Evolutionary conservation across 2,329 filamentous ascomycete species (phyloP).

Genomic region (Chrysoporthe deuterocubensis): DNA sequence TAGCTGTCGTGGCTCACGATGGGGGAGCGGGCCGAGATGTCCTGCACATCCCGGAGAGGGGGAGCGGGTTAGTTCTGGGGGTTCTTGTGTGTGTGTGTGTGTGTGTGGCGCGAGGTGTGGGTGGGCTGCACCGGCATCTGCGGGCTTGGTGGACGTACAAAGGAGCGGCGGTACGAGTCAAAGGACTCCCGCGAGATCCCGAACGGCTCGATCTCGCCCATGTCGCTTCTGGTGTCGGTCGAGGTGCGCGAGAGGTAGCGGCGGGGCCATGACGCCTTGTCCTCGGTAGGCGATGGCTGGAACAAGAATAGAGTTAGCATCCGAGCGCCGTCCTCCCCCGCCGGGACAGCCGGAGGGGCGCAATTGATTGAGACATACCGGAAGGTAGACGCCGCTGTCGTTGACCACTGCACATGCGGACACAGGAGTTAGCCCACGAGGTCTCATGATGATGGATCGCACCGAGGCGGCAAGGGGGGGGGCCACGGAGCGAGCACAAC

Average conservation of each 20-base stretch:
- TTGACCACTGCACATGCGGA: constrained; percentile 73
- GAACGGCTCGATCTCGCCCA: constrained; percentile 88
- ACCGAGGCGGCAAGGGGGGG: background rate
- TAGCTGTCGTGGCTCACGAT: constrained; percentile 62
- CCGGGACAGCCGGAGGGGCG: background rate
- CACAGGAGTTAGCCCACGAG: constrained; percentile 10
- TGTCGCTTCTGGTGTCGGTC: constrained; percentile 58
- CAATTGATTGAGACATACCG: constrained; percentile 59
- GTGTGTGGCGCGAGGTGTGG: too few relatives aligned
- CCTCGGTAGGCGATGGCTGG: constrained; percentile 85
- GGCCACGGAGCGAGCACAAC: too few relatives aligned
- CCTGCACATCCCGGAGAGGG: constrained; percentile 53
- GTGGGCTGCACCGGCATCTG: background rate
- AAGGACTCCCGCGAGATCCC: constrained; percentile 96
- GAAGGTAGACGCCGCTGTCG: constrained; percentile 92
- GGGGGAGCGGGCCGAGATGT: constrained; percentile 87
- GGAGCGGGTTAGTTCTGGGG: too few relatives aligned
- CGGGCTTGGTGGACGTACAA: constrained; percentile 63
- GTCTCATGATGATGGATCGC: background rate
- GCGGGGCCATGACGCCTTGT: constrained; percentile 71
- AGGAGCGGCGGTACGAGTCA: constrained; percentile 93
- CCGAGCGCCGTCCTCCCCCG: too few relatives aligned
- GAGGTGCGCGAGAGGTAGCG: constrained; percentile 59
- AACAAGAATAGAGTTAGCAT: constrained; percentile 22
- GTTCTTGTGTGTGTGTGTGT: too few relatives aligned